Evolutionary conservation across 2,329 filamentous ascomycete species (phyloP).

Genomic region (Acephala macrosclerotiorum): DNA sequence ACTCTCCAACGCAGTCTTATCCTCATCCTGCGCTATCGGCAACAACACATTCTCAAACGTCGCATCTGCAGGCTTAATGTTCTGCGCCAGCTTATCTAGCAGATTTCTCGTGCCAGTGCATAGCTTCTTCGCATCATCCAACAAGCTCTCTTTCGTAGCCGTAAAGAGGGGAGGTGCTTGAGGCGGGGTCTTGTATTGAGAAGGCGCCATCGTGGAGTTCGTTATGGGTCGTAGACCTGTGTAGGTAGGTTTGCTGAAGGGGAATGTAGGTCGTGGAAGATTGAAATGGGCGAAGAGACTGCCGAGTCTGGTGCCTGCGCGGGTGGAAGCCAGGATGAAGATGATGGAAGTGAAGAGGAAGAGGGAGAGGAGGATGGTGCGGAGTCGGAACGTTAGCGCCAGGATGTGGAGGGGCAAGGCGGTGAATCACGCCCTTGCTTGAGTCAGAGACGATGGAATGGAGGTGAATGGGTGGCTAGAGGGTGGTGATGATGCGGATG

Average conservation of each 20-base stretch:
- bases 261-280: slow-evolving; percentile 48
- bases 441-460: neutral
- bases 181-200: slow-evolving; percentile 75
- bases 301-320: slow-evolving; percentile 56
- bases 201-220: slow-evolving; percentile 69
- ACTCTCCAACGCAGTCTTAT: slow-evolving; percentile 63
- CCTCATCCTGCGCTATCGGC: slow-evolving; percentile 79
- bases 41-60: slow-evolving; percentile 60
- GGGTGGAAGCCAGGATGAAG: slow-evolving; percentile 72
- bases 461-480: neutral
- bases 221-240: slow-evolving; percentile 42
- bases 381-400: slow-evolving; percentile 44
- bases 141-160: slow-evolving; percentile 73
- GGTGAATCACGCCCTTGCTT: slow-evolving; percentile 14
- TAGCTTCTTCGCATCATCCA: slow-evolving; percentile 70
- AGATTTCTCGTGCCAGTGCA: slow-evolving; percentile 55
- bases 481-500: neutral
- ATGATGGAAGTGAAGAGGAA: slow-evolving; percentile 61
- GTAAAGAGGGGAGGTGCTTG: slow-evolving; percentile 82
- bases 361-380: slow-evolving; percentile 58
- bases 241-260: slow-evolving; percentile 24
- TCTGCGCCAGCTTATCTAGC: slow-evolving; percentile 56
- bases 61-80: slow-evolving; percentile 59
- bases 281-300: slow-evolving; percentile 59
- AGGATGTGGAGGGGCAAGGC: slow-evolving; percentile 44